Percentiles rank a stretch among this genome's conserved stretches.
Evolutionary conservation across 2,329 filamentous ascomycete species (phyloP).

Genomic region (Cercospora berteroae): DNA sequence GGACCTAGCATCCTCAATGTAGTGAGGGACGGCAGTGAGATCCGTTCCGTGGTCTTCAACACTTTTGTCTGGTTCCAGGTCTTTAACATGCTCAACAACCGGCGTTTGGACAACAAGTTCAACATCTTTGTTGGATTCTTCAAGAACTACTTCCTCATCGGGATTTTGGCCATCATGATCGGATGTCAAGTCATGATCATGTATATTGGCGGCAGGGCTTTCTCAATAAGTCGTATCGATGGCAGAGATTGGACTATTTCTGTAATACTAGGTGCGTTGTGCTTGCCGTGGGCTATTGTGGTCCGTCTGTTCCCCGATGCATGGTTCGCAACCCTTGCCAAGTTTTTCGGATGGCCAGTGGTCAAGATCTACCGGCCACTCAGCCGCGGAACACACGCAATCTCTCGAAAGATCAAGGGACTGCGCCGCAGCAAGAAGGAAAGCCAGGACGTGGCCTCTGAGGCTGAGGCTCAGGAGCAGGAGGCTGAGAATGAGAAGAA

Average conservation of each 20-base stretch:
- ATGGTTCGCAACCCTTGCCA: constrained; percentile 50
- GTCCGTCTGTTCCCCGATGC: constrained; percentile 81
- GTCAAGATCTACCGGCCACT: constrained; percentile 24
- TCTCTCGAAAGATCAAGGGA: constrained; percentile 15
- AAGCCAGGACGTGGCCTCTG: constrained; percentile 18
- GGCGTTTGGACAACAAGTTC: constrained; percentile 88
- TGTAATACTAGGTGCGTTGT: constrained; percentile 75
- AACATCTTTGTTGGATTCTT: constrained; percentile 90
- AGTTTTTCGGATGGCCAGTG: constrained; percentile 39
- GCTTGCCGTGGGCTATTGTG: constrained; percentile 76
- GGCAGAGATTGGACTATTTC: constrained; percentile 78
- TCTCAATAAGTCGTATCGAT: background rate
- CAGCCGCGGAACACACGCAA: constrained; percentile 23
- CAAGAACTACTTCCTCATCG: constrained; percentile 83
- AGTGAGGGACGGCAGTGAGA: constrained; percentile 47
- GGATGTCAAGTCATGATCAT: constrained; percentile 88
- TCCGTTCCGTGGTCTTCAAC: constrained; percentile 89
- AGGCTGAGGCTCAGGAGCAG: constrained; percentile 20
- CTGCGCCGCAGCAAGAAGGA: constrained; percentile 23
- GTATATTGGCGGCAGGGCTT: constrained; percentile 66
- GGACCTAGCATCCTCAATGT: constrained; percentile 61
- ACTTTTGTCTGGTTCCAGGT: constrained; percentile 99
- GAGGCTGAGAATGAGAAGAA: constrained; percentile 17
- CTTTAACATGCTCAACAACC: constrained; percentile 97
- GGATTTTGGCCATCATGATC: constrained; percentile 81